A percentile compares a stretch with the other conserved stretches of the same genome.
Conservation (phyloP, 805 yeast species). For the Metschnikowia orientalis region DNA sequence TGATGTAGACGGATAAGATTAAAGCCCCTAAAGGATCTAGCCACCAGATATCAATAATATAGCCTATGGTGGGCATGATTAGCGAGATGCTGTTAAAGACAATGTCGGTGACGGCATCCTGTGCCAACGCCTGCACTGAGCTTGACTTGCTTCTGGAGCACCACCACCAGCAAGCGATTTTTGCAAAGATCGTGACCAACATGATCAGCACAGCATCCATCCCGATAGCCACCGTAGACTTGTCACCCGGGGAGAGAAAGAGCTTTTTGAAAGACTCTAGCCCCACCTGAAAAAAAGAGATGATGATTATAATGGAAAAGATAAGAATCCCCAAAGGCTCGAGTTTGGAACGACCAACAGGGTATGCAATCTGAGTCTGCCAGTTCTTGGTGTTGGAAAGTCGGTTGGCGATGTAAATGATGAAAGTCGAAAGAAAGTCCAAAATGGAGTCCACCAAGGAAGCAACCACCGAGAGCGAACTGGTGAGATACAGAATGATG, state of each 20-base stretch:
- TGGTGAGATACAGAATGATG: slow-evolving; percentile 57
- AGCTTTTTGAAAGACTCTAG: slow-evolving; percentile 55
- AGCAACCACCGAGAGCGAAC: slow-evolving; percentile 72
- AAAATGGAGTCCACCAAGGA: slow-evolving; percentile 73
- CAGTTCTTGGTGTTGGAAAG: slow-evolving; percentile 45
- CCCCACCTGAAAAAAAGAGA: slow-evolving; percentile 70
- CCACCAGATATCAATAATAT: slow-evolving; percentile 56
- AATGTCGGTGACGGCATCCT: slow-evolving; percentile 76
- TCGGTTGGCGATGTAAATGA: slow-evolving; percentile 59
- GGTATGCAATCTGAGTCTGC: slow-evolving; percentile 46
- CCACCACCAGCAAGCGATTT: slow-evolving; percentile 59
- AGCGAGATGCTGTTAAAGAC: slow-evolving; percentile 69
- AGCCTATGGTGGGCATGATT: slow-evolving; percentile 63
- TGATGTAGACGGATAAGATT: slow-evolving; percentile 55
- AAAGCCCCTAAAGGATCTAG: slow-evolving; percentile 73
- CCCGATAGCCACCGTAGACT: slow-evolving; percentile 45
- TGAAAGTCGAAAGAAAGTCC: slow-evolving; percentile 70
- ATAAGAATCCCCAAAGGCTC: slow-evolving; percentile 78
- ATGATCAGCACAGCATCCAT: slow-evolving; percentile 52
- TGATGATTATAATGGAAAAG: slow-evolving; percentile 64
- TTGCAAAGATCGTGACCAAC: slow-evolving; percentile 57
- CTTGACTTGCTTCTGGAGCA: slow-evolving; percentile 58
- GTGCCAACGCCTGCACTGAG: slow-evolving; percentile 74
- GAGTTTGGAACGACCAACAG: slow-evolving; percentile 67
- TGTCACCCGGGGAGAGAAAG: slow-evolving; percentile 30